Base-by-base conservation (phyloP, 352 stramenopile species). In the Detonula confervacea region DNA sequence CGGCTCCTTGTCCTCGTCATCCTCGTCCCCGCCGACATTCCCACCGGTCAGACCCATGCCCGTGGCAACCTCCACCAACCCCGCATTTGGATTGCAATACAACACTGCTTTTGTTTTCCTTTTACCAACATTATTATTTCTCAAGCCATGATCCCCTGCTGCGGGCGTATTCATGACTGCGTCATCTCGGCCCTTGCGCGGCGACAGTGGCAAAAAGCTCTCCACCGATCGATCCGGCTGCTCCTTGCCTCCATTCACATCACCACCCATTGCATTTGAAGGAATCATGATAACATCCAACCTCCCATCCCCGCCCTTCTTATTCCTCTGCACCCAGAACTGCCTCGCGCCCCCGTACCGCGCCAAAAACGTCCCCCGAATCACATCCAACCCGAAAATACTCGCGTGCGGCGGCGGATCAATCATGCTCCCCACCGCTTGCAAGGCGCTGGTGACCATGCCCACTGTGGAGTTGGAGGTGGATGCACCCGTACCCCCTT, bases 21-120 rank as follows among this genome's bases (percentile, higher is more conserved):
- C 54, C 12, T 69, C 44, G 24, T 59, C 62, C 61, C 49, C 27
- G 18, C 71, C 27, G 6, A 91, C 70, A 70, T 93, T 93, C 5
- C 89, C 89, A 14, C 86, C 81, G 18, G 73, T 88, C 4, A 94
- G 44, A 27, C 90, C 90, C 74, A 94, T 85, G 18, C 88, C 88
- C 20, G 87, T 86, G 22, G 86, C 82, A 0, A 93, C 86, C 74
- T 94, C 90, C 30, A 86, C 77, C 44, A 94, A 68, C 4, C 90
- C 87, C 25, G 90, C 90, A 78, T 94, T 94, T 4, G 90, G 90
- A 77, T 94, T 94, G 71, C 90, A 94, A 70, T 93, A 94, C 35
- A 94, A 59, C 2, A 94, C 86, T 11, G 87, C 87, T 33, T 89
- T 89, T 59, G 57, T 73, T 42, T 68, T 73, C 30, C 18, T 69